A percentile compares a stretch with the other conserved stretches of the same genome.
Conservation (phyloP, 441 rosid species). For the Mallotus japonicus region DNA sequence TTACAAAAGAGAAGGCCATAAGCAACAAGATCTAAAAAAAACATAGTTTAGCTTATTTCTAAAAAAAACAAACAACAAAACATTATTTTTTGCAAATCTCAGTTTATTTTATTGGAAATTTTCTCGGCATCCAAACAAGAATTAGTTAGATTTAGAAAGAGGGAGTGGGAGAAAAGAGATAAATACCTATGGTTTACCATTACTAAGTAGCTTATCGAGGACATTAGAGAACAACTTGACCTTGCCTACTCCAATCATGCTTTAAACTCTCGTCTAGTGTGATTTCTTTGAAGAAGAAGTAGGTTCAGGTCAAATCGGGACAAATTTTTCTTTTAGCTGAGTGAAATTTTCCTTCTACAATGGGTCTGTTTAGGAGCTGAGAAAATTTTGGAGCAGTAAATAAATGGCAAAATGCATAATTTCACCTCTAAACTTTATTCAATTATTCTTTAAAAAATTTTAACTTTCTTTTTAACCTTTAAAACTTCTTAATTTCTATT, state of each 20-base stretch:
- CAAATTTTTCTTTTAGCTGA: too few relatives aligned
- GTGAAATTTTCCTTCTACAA: too few relatives aligned
- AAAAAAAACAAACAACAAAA: not conserved
- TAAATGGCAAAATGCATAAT: too few relatives aligned
- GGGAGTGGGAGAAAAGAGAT: not conserved
- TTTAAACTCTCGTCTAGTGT: not conserved
- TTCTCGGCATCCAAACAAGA: constrained; percentile 10
- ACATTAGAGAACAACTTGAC: constrained; percentile 88
- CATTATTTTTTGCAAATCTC: not conserved
- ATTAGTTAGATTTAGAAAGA: not conserved
- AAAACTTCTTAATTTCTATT: too few relatives aligned
- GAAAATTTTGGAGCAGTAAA: too few relatives aligned
- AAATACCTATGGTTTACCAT: constrained; percentile 93
- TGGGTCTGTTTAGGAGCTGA: too few relatives aligned
- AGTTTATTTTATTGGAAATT: not conserved
- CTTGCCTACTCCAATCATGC: constrained; percentile 95
- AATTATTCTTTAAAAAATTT: too few relatives aligned
- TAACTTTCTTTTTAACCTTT: too few relatives aligned
- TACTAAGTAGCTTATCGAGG: constrained; percentile 90
- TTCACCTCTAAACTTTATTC: too few relatives aligned
- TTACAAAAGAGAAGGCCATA: not conserved
- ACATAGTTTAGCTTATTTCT: not conserved
- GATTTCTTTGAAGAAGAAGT: too few relatives aligned
- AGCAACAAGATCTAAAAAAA: constrained; percentile 2
- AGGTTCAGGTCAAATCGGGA: too few relatives aligned